Percentiles rank a stretch among this genome's conserved stretches.
Conservation (phyloP, 306 rosid genomes). For the Gleditsia sinensis region DNA sequence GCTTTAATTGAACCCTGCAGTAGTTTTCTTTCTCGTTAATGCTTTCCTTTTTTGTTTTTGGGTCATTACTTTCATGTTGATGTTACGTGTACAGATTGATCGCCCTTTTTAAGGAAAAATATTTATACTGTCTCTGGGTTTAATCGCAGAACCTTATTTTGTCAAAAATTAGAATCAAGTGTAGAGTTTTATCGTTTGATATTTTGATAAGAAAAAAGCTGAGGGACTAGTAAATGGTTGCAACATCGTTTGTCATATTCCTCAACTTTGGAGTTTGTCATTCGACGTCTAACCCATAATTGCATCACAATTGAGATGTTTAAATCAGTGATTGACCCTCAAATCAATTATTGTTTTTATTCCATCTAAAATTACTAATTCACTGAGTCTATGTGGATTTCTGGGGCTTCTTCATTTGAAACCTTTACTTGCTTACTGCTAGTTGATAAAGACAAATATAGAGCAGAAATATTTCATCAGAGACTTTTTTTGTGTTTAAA, state of each 20-base stretch:
- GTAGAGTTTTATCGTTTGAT: constrained; percentile 7
- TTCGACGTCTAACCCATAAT: not conserved
- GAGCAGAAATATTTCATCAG: constrained; percentile 11
- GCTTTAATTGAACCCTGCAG: constrained; percentile 25
- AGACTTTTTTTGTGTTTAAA: not conserved
- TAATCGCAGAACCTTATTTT: constrained; percentile 6
- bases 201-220: constrained; percentile 22
- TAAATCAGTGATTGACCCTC: not conserved
- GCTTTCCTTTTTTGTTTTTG: no score
- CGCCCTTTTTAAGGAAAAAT: not conserved
- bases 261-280: constrained; percentile 24
- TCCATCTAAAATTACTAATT: constrained; percentile 11
- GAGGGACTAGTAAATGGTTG: constrained; percentile 34
- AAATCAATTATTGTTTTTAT: constrained; percentile 9
- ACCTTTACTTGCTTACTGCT: constrained; percentile 12
- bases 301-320: not conserved
- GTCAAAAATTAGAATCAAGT: constrained; percentile 8
- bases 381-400: constrained; percentile 5
- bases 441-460: constrained; percentile 18
- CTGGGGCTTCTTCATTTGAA: not conserved
- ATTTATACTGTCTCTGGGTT: constrained; percentile 13
- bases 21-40: constrained; percentile 9
- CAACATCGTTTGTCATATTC: constrained; percentile 29
- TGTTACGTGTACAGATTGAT: constrained; percentile 29
- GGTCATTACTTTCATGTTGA: constrained; percentile 26